Conservation (phyloP, 495 filamentous ascomycete genomes). For the Chaetomium fimeti region DNA sequence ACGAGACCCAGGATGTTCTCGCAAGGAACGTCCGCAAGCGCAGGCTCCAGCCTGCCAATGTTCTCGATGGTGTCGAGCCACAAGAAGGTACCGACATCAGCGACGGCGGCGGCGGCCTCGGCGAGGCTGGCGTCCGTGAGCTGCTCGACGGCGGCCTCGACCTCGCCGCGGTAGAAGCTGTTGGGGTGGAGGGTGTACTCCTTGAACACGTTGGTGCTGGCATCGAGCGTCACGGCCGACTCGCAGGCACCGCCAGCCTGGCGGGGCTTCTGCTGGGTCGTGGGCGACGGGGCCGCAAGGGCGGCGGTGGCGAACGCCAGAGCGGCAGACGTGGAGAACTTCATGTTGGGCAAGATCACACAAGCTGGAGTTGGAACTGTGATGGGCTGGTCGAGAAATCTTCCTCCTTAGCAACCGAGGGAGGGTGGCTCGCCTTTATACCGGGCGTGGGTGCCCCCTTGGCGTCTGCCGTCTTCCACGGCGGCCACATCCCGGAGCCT, state of each 20-base stretch:
- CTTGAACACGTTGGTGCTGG: conserved; percentile 54
- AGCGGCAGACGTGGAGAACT: conserved; percentile 42
- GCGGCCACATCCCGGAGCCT: neutral
- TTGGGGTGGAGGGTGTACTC: conserved; percentile 57
- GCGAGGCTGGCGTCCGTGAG: conserved; percentile 42
- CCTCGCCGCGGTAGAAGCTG: conserved; percentile 55
- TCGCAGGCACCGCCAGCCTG: conserved; percentile 43
- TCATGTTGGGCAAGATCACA: conserved; percentile 41
- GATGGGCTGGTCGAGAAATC: conserved; percentile 16
- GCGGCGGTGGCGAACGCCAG: conserved; percentile 46
- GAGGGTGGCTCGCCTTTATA: conserved; percentile 41
- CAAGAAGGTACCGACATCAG: conserved; percentile 64
- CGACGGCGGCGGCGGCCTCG: conserved; percentile 52
- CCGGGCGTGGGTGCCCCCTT: conserved; percentile 23
- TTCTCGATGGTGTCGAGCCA: conserved; percentile 66
- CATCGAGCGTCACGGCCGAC: conserved; percentile 52
- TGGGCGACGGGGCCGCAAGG: conserved; percentile 43
- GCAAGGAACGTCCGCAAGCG: conserved; percentile 55
- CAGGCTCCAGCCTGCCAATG: conserved; percentile 58
- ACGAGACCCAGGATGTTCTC: conserved; percentile 62
- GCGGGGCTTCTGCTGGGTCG: conserved; percentile 31
- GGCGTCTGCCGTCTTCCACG: neutral
- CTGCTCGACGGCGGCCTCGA: conserved; percentile 48
- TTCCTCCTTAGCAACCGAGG: conserved; percentile 15
- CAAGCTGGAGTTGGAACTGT: conserved; percentile 1